Conservation (phyloP, 1,139 yeast species). For the Magnusiomyces magnusii region DNA sequence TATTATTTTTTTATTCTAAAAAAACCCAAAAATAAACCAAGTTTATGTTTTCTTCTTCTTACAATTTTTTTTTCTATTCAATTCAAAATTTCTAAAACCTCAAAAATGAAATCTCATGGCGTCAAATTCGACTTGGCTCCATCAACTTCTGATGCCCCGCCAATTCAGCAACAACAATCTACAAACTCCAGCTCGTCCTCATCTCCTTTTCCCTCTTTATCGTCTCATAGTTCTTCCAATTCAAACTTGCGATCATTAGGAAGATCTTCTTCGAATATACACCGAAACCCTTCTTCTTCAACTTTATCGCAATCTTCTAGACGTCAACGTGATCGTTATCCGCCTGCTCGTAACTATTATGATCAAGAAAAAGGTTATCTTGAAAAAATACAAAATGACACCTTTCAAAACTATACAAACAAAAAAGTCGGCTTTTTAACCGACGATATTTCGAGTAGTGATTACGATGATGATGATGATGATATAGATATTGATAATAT, state of each 20-base stretch:
- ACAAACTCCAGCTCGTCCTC: not conserved
- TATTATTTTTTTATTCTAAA: too few species aligned
- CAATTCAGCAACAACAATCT: not conserved
- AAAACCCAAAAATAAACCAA: too few species aligned
- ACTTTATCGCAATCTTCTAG: not conserved
- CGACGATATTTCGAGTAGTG: constrained; percentile 24
- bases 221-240: not conserved
- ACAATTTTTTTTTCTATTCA: too few species aligned
- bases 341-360: constrained; percentile 21
- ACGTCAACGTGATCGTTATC: not conserved
- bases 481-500: constrained; percentile 26
- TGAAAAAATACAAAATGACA: constrained; percentile 54
- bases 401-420: constrained; percentile 47
- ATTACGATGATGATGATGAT: constrained; percentile 29
- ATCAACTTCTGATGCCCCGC: not conserved
- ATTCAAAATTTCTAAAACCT: too few species aligned
- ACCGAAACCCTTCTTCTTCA: not conserved
- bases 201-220: not conserved
- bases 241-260: not conserved
- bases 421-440: constrained; percentile 12
- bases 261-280: not conserved
- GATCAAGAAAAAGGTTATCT: constrained; percentile 68
- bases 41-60: too few species aligned
- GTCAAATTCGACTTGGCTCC: too few species aligned
- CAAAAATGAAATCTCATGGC: not conserved